Evolutionary conservation across 805 yeast genomes (phyloP).

Genomic region (Sugiyamaella americana): DNA sequence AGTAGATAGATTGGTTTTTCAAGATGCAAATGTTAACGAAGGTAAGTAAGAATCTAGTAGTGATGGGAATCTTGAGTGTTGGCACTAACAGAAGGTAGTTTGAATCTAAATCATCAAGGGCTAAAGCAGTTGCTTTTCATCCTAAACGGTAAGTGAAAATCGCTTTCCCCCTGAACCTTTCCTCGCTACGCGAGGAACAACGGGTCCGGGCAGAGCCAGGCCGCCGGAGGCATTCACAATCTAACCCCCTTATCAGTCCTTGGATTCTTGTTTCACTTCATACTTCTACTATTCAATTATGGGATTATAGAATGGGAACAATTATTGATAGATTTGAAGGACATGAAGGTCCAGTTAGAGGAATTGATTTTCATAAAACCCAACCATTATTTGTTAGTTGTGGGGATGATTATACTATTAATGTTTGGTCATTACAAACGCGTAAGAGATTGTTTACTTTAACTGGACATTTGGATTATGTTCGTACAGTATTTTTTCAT

Average conservation of each 20-base stretch:
- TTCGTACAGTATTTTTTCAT: slow-evolving; percentile 91
- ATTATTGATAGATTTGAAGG: slow-evolving; percentile 93
- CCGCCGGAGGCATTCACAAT: too few relatives aligned
- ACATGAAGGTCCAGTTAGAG: slow-evolving; percentile 97
- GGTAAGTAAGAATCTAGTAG: slow-evolving; percentile 34
- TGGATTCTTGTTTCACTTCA: slow-evolving; percentile 94
- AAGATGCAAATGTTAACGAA: slow-evolving; percentile 77
- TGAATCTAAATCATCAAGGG: slow-evolving; percentile 96
- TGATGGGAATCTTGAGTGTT: background rate
- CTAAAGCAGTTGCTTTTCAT: slow-evolving; percentile 96
- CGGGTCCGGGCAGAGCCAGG: too few relatives aligned
- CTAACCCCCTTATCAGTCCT: slow-evolving; percentile 49
- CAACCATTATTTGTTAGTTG: slow-evolving; percentile 97
- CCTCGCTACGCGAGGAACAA: too few relatives aligned
- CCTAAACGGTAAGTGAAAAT: slow-evolving; percentile 53
- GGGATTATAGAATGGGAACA: slow-evolving; percentile 99
- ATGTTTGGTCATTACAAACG: slow-evolving; percentile 92
- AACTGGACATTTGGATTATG: slow-evolving; percentile 90
- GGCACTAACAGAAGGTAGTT: slow-evolving; percentile 41
- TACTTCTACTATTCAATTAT: slow-evolving; percentile 96
- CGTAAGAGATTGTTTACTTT: slow-evolving; percentile 88
- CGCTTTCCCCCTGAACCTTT: too few relatives aligned
- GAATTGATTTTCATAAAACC: slow-evolving; percentile 93
- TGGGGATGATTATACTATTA: slow-evolving; percentile 92
- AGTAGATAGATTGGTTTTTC: too few relatives aligned